These are phyloP conservation scores for Suillus ampliporus DNA, from an alignment of 768 basidiomycete genomes.

Conservation along the genomic window DNA sequence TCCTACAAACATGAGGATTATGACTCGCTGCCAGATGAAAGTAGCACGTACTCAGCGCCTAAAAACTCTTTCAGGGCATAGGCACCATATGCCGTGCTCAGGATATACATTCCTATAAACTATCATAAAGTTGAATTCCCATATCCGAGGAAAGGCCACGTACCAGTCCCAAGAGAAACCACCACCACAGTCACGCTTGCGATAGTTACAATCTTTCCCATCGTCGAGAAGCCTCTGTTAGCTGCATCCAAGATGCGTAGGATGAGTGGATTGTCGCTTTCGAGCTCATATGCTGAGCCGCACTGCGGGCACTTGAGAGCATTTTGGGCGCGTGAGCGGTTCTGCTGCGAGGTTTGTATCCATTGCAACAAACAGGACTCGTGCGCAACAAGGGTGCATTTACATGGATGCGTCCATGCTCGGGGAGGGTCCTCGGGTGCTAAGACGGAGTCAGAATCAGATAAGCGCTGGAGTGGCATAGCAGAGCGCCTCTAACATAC, in stretches of 20 bases:
- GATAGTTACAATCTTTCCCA: constrained; percentile 59
- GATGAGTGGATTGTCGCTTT: constrained; percentile 62
- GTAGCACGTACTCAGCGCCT: constrained; percentile 60
- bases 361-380: constrained; percentile 80
- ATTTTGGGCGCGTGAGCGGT: constrained; percentile 55
- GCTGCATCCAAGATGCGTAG: constrained; percentile 56
- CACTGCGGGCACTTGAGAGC: constrained; percentile 86
- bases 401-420: constrained; percentile 81
- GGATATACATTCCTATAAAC: constrained; percentile 47
- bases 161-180: constrained; percentile 66
- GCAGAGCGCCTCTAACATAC: constrained; percentile 23
- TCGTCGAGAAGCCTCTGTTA: constrained; percentile 54
- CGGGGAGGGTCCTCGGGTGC: constrained; percentile 54
- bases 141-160: constrained; percentile 27
- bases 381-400: constrained; percentile 80
- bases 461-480: constrained; percentile 5
- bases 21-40: background rate
- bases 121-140: constrained; percentile 37
- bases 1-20: constrained; percentile 38
- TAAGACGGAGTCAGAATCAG: constrained; percentile 25
- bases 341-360: constrained; percentile 75
- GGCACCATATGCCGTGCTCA: constrained; percentile 72
- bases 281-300: constrained; percentile 65
- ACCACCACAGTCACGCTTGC: constrained; percentile 55
- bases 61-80: constrained; percentile 74